Evolutionary conservation across 345 rosid species (phyloP).

Genomic region (Acer saccharum): DNA sequence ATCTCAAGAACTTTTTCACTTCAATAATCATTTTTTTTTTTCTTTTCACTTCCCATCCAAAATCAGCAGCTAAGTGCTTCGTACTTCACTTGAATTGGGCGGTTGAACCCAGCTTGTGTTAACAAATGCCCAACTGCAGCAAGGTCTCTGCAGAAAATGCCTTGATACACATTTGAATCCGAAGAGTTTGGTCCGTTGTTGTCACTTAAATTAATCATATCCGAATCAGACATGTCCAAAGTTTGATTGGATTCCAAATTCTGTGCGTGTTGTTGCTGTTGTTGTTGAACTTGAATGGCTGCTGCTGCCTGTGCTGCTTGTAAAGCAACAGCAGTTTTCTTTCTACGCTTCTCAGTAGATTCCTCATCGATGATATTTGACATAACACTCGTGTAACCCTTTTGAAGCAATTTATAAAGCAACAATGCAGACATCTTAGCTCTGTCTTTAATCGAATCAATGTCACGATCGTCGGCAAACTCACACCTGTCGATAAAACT

Average conservation of each 20-base stretch:
- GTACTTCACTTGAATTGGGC: slow-evolving; percentile 74
- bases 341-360: slow-evolving; percentile 60
- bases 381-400: slow-evolving; percentile 70
- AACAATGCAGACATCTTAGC: slow-evolving; percentile 78
- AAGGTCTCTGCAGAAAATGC: slow-evolving; percentile 92
- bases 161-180: slow-evolving; percentile 61
- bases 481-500: slow-evolving; percentile 80
- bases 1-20: slow-evolving; percentile 20
- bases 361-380: slow-evolving; percentile 63
- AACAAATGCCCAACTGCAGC: slow-evolving; percentile 77
- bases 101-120: slow-evolving; percentile 74
- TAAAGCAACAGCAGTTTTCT: slow-evolving; percentile 42
- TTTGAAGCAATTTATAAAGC: slow-evolving; percentile 82
- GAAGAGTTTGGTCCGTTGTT: slow-evolving; percentile 23
- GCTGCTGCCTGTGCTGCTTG: slow-evolving; percentile 51
- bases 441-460: slow-evolving; percentile 74
- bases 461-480: slow-evolving; percentile 61
- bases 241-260: slow-evolving; percentile 25
- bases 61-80: slow-evolving; percentile 83
- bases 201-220: slow-evolving; percentile 23
- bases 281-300: slow-evolving; percentile 46
- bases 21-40: too few relatives aligned
- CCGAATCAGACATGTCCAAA: slow-evolving; percentile 24
- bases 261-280: slow-evolving; percentile 37
- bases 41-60: neutral